Conservation (phyloP, 805 yeast genomes). For the Candida xyloterini region DNA sequence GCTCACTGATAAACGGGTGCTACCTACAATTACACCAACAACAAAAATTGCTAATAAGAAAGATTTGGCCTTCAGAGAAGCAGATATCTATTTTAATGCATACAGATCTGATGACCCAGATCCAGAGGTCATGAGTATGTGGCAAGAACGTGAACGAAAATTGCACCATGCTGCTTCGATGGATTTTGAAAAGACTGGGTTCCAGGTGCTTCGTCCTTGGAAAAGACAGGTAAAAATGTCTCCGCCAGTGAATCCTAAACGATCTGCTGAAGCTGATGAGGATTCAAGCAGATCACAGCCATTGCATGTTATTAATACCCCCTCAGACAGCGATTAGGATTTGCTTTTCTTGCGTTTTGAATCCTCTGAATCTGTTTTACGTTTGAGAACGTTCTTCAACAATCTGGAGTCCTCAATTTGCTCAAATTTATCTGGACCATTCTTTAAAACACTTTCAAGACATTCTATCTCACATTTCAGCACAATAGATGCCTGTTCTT, state of each 20-base stretch:
- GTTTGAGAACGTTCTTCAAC: conserved; percentile 55
- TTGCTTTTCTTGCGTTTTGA: conserved; percentile 28
- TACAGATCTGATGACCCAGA: conserved; percentile 42
- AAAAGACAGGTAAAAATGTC: no score
- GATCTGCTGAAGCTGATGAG: no score
- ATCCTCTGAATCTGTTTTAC: conserved; percentile 35
- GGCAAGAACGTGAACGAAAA: conserved; percentile 46
- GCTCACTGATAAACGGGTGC: conserved; percentile 26
- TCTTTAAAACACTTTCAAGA: conserved; percentile 37
- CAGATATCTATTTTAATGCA: conserved; percentile 48
- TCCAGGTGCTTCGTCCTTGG: conserved; percentile 32
- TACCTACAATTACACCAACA: conserved; percentile 20
- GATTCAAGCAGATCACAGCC: neutral
- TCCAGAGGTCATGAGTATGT: conserved; percentile 48
- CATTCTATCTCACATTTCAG: conserved; percentile 55
- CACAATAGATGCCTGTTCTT: conserved; percentile 52
- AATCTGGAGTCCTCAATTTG: conserved; percentile 59
- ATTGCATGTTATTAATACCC: conserved; percentile 1
- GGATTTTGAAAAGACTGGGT: conserved; percentile 19
- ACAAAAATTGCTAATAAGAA: conserved; percentile 16
- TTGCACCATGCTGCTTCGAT: conserved; percentile 18
- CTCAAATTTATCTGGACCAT: conserved; percentile 34
- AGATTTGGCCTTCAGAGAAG: conserved; percentile 61
- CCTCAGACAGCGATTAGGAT: conserved; percentile 14
- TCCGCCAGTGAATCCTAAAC: no score